Base-by-base conservation (phyloP, 805 yeast genomes). In the Starmerella stigmatis region DNA sequence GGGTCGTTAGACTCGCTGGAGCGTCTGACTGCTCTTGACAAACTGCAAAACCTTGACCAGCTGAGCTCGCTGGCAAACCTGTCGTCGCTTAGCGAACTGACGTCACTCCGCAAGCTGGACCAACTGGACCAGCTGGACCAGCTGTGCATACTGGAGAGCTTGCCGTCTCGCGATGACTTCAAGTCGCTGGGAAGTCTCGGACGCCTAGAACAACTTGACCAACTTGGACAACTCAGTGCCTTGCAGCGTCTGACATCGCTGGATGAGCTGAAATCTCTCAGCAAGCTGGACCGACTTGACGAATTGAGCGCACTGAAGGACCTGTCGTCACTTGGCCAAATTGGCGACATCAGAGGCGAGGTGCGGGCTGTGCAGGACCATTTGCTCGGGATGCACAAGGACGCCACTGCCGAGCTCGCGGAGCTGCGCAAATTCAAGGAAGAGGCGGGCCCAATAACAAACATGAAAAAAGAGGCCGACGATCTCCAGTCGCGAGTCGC, bases 281-380 rank as follows among this genome's bases (percentile, higher is more conserved):
- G 9, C 48, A 35, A 9, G 33, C 48, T 52, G 12, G 45, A 38
- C 16, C 26, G 16, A 15, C 45, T 47, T 3, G n/a, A 34, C 22
- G 15, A 26, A 10, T 26, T 45, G 17, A 42, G 15, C 21, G 16
- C 26, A 13, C 43, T 47, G 25, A 29, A n/a, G 19, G 23, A 27
- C 17, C 35, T 43, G 8, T 5, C 33, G 11, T 12, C 33, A 6
- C 43, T 45, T 7, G 26, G 17, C 20, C 27, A 29, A 23, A 43
- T 50, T 23, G 27, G 33, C 11, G 35, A 28, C 19, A 20, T 52
- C 7, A 41, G 40, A n/a, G 57, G 57, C 13, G 57, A 54, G 22
- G 48, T 54, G 5, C 46, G 55, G 10, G 57, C 57, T 11, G 43
- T 52, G 15, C 54, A 49, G 33, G 56, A 51, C 43, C 54, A 52